Base-by-base conservation (phyloP, 805 yeast species). In the Metahyphopichia silvanorum region DNA sequence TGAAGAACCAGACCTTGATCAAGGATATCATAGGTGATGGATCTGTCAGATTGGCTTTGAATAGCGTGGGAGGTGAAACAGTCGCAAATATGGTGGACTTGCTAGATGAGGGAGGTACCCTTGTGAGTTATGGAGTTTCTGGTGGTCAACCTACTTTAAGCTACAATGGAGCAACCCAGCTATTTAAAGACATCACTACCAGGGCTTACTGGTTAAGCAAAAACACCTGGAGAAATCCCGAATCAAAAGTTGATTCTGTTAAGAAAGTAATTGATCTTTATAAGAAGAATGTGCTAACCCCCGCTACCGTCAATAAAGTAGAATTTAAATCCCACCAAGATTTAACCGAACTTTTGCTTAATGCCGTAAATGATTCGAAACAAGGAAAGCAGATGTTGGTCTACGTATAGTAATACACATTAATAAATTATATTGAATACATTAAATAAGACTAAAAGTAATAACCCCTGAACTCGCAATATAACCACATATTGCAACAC, bases 251-350 rank as follows among this genome's bases (percentile, higher is more conserved):
- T 25, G 62, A 65, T 3, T 73, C 82, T n/a, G 66, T 85, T 19
- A 41, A 61, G 6, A 74, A 67, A 21, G 64, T 87, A 25, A 63
- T 82, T 26, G 63, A 74, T 29, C 60, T 82, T 43, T 82, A 80
- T 56, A 64, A 77, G 32, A 49, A 63, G 2, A 83, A 82, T n/a
- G 67, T 76, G 33, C 54, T 85, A 19, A 53, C 48, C 16, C 74
- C 69, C 19, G 72, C 76, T 6, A 72, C 77, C 1, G 60, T 55
- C 33, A 57, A 62, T 18, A 70, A 74, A 28, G 48, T 57, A n/a
- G 51, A 58, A 29, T 51, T 61, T 17, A 48, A 60, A 22, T 49
- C 63, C 9, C 60, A 61, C 41, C 71, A 62, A 3, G 66, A 70
- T 32, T 54, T 75, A 16, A 49, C 71, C 16, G 53, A 60, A 7